Evolutionary conservation across 371 early-diverging fungal genomes (phyloP), one percentile per base, ranked within the genome.

Genomic region (Actinomortierella ambigua): DNA sequence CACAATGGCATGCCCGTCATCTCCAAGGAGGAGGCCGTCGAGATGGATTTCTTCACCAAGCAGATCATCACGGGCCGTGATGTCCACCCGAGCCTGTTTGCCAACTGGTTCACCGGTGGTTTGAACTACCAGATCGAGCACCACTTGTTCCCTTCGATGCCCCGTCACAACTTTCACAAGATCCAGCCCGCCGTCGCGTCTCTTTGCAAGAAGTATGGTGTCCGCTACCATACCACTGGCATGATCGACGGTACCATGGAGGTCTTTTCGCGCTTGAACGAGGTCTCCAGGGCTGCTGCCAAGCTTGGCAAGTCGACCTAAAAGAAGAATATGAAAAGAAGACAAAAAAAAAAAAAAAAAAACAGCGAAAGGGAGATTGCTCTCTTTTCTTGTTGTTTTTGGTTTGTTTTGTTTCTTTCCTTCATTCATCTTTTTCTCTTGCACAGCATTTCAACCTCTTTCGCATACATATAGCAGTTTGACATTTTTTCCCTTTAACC

Each of bases 1-100:
- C 95, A 95, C 77, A 93, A 90, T 69, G 95, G 95, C 43, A 95
- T 93, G 94, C 89, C 90, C 11, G 86, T 95, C 26, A 87, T 90
- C 69, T 83, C 84, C n/a, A 69, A 81, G 58, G 84, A 88, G 49
- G 87, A 91, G 68, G 85, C 91, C 18, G 79, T 82, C 23, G 68
- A 81, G 6, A 87, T 89, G 82, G 90, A 91, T 59, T 93, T 93
- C 59, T 94, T 85, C 71, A 85, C 88, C 61, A 86, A 91, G 50
- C 91, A 91, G 62, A 85, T 91, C 40, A 71, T 88, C 44, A 93
- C 95, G 29, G 93, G 93, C 22, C 88, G 95, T 57, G 89, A 95
- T 79, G 92, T 95, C 26, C 64, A 71, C 29, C 77, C 88, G 27
- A 66, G 69, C 61, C 58, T 79, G 26, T 79, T 92, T 57, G 79